Percentiles rank a stretch among this genome's conserved stretches.
Conservation (phyloP, 2,329 filamentous ascomycete species). For the Talaromyces albobiverticillius region DNA sequence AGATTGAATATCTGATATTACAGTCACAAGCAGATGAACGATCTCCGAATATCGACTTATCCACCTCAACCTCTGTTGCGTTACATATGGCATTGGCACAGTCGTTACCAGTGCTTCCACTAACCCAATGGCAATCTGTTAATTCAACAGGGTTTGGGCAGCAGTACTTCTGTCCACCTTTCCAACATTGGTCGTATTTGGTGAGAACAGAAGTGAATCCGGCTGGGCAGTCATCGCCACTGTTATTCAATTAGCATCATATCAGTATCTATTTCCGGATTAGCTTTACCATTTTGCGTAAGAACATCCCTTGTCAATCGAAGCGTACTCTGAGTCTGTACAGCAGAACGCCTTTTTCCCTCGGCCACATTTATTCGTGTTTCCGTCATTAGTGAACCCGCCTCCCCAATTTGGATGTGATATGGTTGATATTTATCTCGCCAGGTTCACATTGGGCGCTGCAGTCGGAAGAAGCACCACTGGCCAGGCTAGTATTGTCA, state of each 20-base stretch:
- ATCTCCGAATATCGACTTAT: neutral
- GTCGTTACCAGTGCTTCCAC: neutral
- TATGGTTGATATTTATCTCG: constrained; percentile 4
- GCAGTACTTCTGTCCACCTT: neutral
- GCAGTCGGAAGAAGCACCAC: neutral
- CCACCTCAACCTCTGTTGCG: neutral
- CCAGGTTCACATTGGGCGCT: constrained; percentile 3
- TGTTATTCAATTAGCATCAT: neutral
- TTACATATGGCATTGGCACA: constrained; percentile 1
- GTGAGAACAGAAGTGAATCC: neutral
- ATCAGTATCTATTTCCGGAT: neutral
- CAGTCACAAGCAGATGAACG: neutral
- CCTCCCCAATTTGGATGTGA: neutral
- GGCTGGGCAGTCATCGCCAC: neutral
- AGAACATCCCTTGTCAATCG: neutral
- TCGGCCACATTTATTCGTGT: constrained; percentile 1
- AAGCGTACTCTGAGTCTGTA: neutral
- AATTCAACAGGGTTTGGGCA: neutral
- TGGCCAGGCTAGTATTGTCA: neutral
- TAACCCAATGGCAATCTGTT: neutral
- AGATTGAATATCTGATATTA: neutral
- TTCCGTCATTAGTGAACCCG: neutral
- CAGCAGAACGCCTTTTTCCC: constrained; percentile 1
- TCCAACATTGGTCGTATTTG: neutral
- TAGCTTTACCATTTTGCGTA: neutral